Evolutionary conservation across 2,329 filamentous ascomycete species (phyloP), one percentile per base, ranked within the genome.

Genomic region (Xenoacremonium recifei): DNA sequence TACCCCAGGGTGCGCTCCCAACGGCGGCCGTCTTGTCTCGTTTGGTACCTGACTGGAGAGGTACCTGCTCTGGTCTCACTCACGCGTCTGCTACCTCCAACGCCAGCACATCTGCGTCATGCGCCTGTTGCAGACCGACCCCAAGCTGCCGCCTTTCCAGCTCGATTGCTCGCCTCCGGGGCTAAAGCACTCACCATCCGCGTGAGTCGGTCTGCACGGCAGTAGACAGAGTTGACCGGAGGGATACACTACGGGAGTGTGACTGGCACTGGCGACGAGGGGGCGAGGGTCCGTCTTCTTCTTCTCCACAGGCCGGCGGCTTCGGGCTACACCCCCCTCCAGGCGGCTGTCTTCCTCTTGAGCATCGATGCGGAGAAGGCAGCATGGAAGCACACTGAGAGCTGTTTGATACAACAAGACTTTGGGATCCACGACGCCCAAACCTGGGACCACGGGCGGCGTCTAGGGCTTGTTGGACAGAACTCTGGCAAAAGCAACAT

Each of bases 361-460:
- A 40, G 44, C 42, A 33, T 49, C 46, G 45, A 51, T 49, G 48
- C 50, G 47, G 55, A 58, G 44, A 52, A 45, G 43, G 39, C 35
- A 37, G 38, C 34, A 39, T 41, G 47, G 41, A 44, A 48, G 20
- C 32, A 47, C 43, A 50, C 37, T 42, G 48, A 46, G 47, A 39
- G 32, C 32, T 52, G 53, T 57, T 58, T 57, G 55, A 48, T 57
- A 53, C 44, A 48, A 43, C 45, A 46, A 53, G 40, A 47, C 50
- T 46, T 31, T 41, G 42, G 45, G 35, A 43, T 55, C 51, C 44
- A 39, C 33, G 41, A 38, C 25, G 39, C 38, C 27, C 39, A 18
- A 20, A 23, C 20, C 39, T 33, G 29, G 40, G 40, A 35, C 38
- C 40, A 43, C 40, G 42, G 48, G 44, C 37, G 43, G 30, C 36